A percentile compares a stretch with the other conserved stretches of the same genome.
These are phyloP conservation scores for Lanmaoa rubissima DNA, from an alignment of 768 basidiomycete genomes.

Conservation along the genomic window DNA sequence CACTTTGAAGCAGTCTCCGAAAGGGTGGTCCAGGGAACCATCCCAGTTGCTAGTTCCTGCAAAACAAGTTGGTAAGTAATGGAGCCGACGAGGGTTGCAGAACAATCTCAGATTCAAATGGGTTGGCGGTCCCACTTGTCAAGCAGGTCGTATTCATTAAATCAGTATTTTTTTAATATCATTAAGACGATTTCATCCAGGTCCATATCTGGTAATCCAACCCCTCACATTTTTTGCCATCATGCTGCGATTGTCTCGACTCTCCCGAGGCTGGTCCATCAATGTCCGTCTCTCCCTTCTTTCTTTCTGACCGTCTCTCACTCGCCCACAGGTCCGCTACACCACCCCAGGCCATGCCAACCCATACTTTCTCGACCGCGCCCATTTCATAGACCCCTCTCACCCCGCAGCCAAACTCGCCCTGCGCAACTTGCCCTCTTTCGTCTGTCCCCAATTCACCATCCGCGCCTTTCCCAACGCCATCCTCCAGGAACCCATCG, in stretches of 20 bases:
- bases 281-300: neutral
- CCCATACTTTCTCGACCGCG: constrained; percentile 11
- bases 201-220: too few species aligned
- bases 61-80: neutral
- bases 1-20: too few species aligned
- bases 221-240: too few species aligned
- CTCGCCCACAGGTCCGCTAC: neutral
- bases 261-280: neutral
- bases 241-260: constrained; percentile 6
- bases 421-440: constrained; percentile 15
- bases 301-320: neutral
- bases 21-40: too few species aligned
- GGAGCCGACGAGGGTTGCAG: neutral
- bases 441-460: constrained; percentile 20
- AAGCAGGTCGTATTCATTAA: constrained; percentile 14
- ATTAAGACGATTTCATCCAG: neutral
- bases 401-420: constrained; percentile 19
- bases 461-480: constrained; percentile 26
- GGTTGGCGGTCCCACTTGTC: neutral
- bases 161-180: constrained; percentile 10
- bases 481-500: constrained; percentile 11
- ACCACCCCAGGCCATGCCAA: constrained; percentile 15
- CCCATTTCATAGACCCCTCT: constrained; percentile 11
- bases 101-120: neutral
- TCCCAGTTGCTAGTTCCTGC: neutral